These are phyloP conservation scores for Ambrosiella xylebori DNA, from an alignment of 2,329 filamentous ascomycete genomes.

Conservation along the genomic window DNA sequence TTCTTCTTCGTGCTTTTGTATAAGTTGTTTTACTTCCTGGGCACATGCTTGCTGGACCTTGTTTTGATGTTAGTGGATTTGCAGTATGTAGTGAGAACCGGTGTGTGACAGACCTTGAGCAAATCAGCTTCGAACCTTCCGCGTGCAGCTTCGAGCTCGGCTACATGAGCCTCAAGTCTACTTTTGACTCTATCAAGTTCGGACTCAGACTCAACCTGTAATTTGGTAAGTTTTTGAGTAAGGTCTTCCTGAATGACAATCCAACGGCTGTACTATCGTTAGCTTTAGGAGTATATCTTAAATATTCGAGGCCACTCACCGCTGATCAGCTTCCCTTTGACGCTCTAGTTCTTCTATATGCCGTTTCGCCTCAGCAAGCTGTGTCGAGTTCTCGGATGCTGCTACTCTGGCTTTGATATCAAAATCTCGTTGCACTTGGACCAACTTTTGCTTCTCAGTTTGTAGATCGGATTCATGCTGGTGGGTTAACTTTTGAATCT, in stretches of 20 bases:
- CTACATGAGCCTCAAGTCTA: slow-evolving; percentile 40
- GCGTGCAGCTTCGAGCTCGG: slow-evolving; percentile 44
- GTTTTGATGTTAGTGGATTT: slow-evolving; percentile 7
- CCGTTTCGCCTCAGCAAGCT: slow-evolving; percentile 15
- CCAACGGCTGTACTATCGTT: not conserved
- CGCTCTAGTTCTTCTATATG: slow-evolving; percentile 15
- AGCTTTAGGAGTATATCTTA: not conserved
- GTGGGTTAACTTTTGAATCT: slow-evolving; percentile 26
- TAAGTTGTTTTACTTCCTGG: slow-evolving; percentile 40
- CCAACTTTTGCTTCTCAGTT: slow-evolving; percentile 5
- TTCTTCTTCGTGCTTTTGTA: slow-evolving; percentile 19
- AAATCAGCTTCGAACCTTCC: slow-evolving; percentile 44
- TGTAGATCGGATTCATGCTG: slow-evolving; percentile 15
- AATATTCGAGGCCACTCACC: slow-evolving; percentile 4
- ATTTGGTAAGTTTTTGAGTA: slow-evolving; percentile 27
- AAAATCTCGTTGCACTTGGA: slow-evolving; percentile 3
- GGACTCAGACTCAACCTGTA: slow-evolving; percentile 29
- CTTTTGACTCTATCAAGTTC: slow-evolving; percentile 32
- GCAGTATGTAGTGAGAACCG: not conserved
- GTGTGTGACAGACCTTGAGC: slow-evolving; percentile 31
- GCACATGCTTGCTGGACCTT: slow-evolving; percentile 42
- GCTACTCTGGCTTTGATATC: slow-evolving; percentile 5
- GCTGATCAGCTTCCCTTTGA: slow-evolving; percentile 5
- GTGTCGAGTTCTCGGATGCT: not conserved
- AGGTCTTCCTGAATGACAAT: slow-evolving; percentile 16